A percentile compares a stretch with the other conserved stretches of the same genome.
Evolutionary conservation across 2,329 filamentous ascomycete species (phyloP).

Genomic region (Ophiocordyceps camponoti-leonardi): DNA sequence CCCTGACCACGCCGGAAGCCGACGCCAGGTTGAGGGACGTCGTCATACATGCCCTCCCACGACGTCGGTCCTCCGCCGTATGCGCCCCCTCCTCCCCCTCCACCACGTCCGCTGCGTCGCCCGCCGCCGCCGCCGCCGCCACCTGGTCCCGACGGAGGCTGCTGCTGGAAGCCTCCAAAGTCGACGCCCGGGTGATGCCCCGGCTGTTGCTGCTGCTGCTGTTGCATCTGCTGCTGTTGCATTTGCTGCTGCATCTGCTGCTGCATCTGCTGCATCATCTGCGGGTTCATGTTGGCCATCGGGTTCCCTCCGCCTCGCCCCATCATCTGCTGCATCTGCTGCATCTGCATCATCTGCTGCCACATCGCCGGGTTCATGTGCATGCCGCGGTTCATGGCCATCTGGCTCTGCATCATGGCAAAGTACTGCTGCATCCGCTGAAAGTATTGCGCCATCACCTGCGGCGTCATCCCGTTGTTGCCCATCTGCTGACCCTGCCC

Average conservation of each 20-base stretch:
- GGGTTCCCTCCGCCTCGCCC: conserved; percentile 17
- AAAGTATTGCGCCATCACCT: conserved; percentile 97
- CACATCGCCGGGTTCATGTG: conserved; percentile 61
- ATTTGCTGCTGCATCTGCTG: conserved; percentile 25
- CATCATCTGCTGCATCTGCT: conserved; percentile 46
- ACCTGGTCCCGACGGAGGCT: conserved; percentile 20
- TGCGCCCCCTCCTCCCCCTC: conserved; percentile 18
- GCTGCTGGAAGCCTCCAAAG: conserved; percentile 15
- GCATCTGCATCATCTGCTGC: conserved; percentile 62
- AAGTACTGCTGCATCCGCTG: conserved; percentile 98
- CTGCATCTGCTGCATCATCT: conserved; percentile 45
- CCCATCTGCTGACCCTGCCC: conserved; percentile 23
- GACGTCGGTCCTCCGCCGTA: conserved; percentile 54
- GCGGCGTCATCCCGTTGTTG: conserved; percentile 65
- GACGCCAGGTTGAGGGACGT: conserved; percentile 59
- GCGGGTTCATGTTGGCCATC: conserved; percentile 23
- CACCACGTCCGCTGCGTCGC: conserved; percentile 6
- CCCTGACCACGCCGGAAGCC: conserved; percentile 25
- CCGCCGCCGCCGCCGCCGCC: conserved; percentile 4
- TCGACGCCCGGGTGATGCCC: conserved; percentile 2
- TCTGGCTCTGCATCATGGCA: conserved; percentile 83
- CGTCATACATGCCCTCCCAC: conserved; percentile 98
- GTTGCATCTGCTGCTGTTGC: conserved; percentile 8
- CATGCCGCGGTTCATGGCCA: conserved; percentile 66
- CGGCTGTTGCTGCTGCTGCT: conserved; percentile 5